Evolutionary conservation across 208 protist species (phyloP).

Genomic region (Crithidia acanthocephali): DNA sequence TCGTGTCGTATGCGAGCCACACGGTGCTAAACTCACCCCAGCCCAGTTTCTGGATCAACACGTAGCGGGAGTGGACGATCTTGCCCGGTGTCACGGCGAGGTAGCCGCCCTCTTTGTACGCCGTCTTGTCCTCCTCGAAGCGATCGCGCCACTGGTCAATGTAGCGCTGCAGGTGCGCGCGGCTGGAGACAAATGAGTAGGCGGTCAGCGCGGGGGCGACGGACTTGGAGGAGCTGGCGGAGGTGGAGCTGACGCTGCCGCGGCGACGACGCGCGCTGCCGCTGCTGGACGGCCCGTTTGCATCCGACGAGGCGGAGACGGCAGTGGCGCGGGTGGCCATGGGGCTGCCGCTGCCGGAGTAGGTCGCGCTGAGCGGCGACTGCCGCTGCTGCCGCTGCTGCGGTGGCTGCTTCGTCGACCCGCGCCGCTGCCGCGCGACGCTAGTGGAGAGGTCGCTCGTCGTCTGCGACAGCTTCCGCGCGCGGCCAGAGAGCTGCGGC

Average conservation of each 20-base stretch:
- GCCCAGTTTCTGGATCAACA: slow-evolving; percentile 83
- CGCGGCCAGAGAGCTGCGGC: slow-evolving; percentile 5
- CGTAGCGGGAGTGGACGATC: slow-evolving; percentile 75
- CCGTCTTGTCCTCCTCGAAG: slow-evolving; percentile 59
- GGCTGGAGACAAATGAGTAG: slow-evolving; percentile 28
- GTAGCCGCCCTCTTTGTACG: slow-evolving; percentile 83
- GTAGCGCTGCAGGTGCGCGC: slow-evolving; percentile 43
- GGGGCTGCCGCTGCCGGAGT: slow-evolving; percentile 8
- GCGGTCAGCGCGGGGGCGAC: neutral
- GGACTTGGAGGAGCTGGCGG: slow-evolving; percentile 11
- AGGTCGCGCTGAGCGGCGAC: slow-evolving; percentile 17
- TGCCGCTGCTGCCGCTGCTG: slow-evolving; percentile 7
- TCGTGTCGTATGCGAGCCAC: slow-evolving; percentile 86
- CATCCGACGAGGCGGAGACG: neutral
- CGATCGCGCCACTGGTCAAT: slow-evolving; percentile 61
- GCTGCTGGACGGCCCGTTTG: slow-evolving; percentile 2
- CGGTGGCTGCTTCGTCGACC: slow-evolving; percentile 7
- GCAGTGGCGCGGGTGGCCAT: neutral
- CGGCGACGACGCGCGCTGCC: slow-evolving; percentile 1
- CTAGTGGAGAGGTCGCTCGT: slow-evolving; percentile 1
- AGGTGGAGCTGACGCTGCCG: slow-evolving; percentile 15
- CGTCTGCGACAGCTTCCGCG: slow-evolving; percentile 7
- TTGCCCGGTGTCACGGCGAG: slow-evolving; percentile 67
- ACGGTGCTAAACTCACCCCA: slow-evolving; percentile 92
- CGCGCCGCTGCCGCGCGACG: slow-evolving; percentile 5